A percentile compares a stretch with the other conserved stretches of the same genome.
Conservation (phyloP, 306 rosid species). For the Citrullus amarus region DNA sequence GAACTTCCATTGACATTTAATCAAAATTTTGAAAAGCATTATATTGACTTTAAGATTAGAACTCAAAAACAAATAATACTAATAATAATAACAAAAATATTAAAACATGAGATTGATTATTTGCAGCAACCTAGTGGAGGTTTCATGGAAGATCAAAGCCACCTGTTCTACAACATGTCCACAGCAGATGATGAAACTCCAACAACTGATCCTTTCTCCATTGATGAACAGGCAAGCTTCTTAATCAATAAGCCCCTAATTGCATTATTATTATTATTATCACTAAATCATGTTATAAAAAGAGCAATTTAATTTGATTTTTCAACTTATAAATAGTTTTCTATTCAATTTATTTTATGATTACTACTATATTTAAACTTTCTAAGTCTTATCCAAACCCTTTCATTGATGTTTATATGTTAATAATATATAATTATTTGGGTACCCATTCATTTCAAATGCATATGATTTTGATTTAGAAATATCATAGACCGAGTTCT, state of each 20-base stretch:
- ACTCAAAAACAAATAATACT: too few species aligned
- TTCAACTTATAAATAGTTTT: not conserved
- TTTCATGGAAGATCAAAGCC: not conserved
- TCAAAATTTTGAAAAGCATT: too few species aligned
- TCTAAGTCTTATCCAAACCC: not conserved
- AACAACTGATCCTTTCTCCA: not conserved
- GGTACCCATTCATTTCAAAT: too few species aligned
- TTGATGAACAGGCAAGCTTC: not conserved
- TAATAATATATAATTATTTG: too few species aligned
- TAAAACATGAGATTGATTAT: not conserved
- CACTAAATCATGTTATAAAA: not conserved
- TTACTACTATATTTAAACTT: not conserved
- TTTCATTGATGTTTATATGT: too few species aligned
- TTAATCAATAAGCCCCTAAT: not conserved
- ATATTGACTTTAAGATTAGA: not conserved
- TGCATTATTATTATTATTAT: not conserved
- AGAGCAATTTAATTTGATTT: not conserved
- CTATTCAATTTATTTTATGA: too few species aligned
- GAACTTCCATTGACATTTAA: too few species aligned
- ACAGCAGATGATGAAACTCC: not conserved
- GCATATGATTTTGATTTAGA: not conserved
- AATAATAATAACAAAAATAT: too few species aligned
- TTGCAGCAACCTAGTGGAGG: not conserved
- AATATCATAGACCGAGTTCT: too few species aligned
- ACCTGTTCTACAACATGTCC: not conserved